Evolutionary conservation across 139 green algal genomes (phyloP), one percentile per base, ranked within the genome.

Genomic region (Chlamydomonas sp.): DNA sequence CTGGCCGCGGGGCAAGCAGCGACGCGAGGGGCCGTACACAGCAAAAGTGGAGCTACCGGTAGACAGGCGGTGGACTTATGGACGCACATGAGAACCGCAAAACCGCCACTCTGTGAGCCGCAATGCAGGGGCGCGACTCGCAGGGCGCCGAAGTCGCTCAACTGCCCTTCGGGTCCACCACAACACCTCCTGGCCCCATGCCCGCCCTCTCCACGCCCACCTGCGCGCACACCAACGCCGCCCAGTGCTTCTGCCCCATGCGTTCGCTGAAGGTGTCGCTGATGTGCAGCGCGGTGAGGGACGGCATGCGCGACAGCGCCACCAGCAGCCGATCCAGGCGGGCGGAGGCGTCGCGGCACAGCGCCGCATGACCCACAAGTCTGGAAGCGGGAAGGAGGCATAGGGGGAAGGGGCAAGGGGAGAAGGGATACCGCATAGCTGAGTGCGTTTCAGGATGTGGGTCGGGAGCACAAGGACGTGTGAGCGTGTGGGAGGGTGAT

Each of bases 201-300:
- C 31, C 31, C 31, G 31, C 31, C 31, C 31, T 49, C 31, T 49
- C 31, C 31, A 5, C 4, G 3, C 71, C 2, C 57, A 80, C 82
- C 82, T 79, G 60, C 16, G 71, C 69, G 71, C 82, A 86, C 82
- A 86, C 60, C 5, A 72, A 2, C 61, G 82, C 60, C 9, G 82
- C 82, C 82, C 82, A 86, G 71, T 80, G 62, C 61, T 86, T 86
- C 69, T 86, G 82, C 2, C 82, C 82, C 82, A 86, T 86, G 20
- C 71, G 68, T 61, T 86, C 71, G 61, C 71, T 80, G 82, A 86
- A 86, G 8, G 82, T 79, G 71, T 79, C 82, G 82, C 20, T 64
- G 59, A 86, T 62, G 59, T 62, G 18, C 0, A 86, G 82, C 0
- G 12, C 1, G 20, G 82, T 80, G 60, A 86, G 82, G 8, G 60